phyloP scores from a whole-genome alignment of 805 yeast species.

The Wickerhamomyces bovis region DNA sequence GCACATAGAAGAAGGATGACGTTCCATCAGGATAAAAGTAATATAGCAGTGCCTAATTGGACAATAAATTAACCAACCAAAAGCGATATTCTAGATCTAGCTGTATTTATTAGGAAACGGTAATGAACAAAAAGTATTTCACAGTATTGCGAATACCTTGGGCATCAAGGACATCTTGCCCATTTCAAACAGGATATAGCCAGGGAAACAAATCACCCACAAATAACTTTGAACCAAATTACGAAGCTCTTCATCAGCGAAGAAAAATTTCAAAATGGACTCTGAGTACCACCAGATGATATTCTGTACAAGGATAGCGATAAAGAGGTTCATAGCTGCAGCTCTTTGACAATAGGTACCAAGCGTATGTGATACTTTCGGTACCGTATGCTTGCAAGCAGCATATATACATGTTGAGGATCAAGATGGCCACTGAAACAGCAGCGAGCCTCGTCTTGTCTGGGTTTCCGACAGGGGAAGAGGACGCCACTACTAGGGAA shows the following conservation, averaged over 20 bases:
- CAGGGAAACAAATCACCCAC: conserved; percentile 58
- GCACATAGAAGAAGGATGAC: conserved; percentile 47
- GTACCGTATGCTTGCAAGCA: conserved; percentile 78
- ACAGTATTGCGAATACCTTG: conserved; percentile 74
- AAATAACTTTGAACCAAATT: conserved; percentile 50
- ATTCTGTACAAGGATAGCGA: conserved; percentile 42
- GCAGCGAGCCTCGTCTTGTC: conserved; percentile 71
- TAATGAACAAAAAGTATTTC: conserved; percentile 51
- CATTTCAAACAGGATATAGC: conserved; percentile 62
- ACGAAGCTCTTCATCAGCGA: conserved; percentile 49
- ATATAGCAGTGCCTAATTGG: conserved; percentile 57
- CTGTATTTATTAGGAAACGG: conserved; percentile 57
- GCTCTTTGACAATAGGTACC: conserved; percentile 65
- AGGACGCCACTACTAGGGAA: conserved; percentile 72
- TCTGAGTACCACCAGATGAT: conserved; percentile 59
- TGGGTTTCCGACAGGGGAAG: conserved; percentile 68
- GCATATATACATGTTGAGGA: conserved; percentile 64
- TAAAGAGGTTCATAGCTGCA: conserved; percentile 47
- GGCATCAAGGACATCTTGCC: conserved; percentile 72
- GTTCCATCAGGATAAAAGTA: conserved; percentile 56
- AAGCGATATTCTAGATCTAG: conserved; percentile 55
- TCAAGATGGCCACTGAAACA: conserved; percentile 68
- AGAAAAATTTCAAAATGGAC: conserved; percentile 34
- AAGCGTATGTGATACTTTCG: conserved; percentile 48
- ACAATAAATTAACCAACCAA: conserved; percentile 76